Conservation (phyloP, 2,329 filamentous ascomycete genomes). For the Aspergillus udagawae region DNA sequence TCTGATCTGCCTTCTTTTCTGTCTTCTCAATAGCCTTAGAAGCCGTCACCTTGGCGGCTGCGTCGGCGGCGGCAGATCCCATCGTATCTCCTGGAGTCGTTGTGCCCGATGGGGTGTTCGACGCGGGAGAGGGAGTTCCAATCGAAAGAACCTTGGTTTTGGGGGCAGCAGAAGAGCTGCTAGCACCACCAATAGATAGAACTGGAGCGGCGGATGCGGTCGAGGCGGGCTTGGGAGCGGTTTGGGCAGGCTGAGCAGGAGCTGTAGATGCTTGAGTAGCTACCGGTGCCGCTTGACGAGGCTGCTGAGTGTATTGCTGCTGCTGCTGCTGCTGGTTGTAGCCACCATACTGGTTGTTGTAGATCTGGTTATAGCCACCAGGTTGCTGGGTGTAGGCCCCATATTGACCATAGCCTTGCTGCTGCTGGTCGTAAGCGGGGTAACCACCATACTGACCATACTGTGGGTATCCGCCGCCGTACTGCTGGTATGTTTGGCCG, state of each 20-base stretch:
- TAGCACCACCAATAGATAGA: slow-evolving; percentile 56
- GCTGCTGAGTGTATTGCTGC: slow-evolving; percentile 21
- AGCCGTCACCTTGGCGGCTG: slow-evolving; percentile 75
- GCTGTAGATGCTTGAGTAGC: slow-evolving; percentile 38
- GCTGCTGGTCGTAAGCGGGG: slow-evolving; percentile 51
- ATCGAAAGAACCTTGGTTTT: slow-evolving; percentile 77
- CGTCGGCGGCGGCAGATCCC: slow-evolving; percentile 54
- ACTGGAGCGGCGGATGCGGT: slow-evolving; percentile 28
- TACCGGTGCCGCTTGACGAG: slow-evolving; percentile 45
- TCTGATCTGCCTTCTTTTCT: slow-evolving; percentile 58
- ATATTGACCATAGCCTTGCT: slow-evolving; percentile 43
- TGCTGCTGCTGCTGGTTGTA: slow-evolving; percentile 45
- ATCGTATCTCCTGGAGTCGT: slow-evolving; percentile 48
- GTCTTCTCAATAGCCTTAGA: slow-evolving; percentile 90
- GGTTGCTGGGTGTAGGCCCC: slow-evolving; percentile 40
- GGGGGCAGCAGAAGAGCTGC: slow-evolving; percentile 41
- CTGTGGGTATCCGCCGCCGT: slow-evolving; percentile 53
- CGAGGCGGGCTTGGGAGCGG: slow-evolving; percentile 48
- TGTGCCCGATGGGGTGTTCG: slow-evolving; percentile 42
- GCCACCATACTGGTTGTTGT: slow-evolving; percentile 56
- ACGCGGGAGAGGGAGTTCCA: slow-evolving; percentile 46
- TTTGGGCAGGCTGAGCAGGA: slow-evolving; percentile 41
- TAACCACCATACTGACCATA: slow-evolving; percentile 47
- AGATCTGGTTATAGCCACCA: slow-evolving; percentile 38
- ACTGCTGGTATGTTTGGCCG: slow-evolving; percentile 62